A percentile compares a stretch with the other conserved stretches of the same genome.
Conservation (phyloP, 2,329 filamentous ascomycete genomes). For the Neurospora crassa region DNA sequence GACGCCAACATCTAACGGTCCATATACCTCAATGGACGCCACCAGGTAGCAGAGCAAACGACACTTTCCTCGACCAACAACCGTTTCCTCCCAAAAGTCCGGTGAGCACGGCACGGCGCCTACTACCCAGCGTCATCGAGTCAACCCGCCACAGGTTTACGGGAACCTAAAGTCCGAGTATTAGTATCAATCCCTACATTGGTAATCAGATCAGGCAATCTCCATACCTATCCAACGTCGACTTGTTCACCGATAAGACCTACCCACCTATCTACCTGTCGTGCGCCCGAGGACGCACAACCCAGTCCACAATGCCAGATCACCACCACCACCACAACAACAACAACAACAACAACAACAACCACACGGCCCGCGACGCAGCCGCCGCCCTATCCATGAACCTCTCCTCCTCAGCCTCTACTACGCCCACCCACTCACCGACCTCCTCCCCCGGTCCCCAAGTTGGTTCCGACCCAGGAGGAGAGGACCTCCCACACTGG, state of each 20-base stretch:
- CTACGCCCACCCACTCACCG: constrained; percentile 1
- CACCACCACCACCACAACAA: neutral
- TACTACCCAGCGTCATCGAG: neutral
- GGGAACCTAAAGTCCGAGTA: neutral
- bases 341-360: neutral
- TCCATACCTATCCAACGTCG: neutral
- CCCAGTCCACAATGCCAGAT: neutral
- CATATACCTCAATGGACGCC: neutral
- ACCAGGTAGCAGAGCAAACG: neutral
- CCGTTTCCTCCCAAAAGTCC: neutral
- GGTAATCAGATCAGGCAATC: neutral
- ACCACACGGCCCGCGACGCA: neutral
- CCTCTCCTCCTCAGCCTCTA: neutral
- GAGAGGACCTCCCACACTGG: neutral
- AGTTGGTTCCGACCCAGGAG: neutral
- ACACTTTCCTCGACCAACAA: neutral
- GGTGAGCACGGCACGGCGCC: neutral
- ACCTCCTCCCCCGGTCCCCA: neutral
- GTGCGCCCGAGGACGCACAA: neutral
- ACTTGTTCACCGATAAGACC: neutral
- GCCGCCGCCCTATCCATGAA: neutral
- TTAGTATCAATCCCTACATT: neutral
- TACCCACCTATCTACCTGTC: neutral
- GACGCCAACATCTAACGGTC: neutral
- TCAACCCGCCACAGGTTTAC: neutral